Base-by-base conservation (phyloP, 139 green algal genomes). In the Ostreobium quekettii region DNA sequence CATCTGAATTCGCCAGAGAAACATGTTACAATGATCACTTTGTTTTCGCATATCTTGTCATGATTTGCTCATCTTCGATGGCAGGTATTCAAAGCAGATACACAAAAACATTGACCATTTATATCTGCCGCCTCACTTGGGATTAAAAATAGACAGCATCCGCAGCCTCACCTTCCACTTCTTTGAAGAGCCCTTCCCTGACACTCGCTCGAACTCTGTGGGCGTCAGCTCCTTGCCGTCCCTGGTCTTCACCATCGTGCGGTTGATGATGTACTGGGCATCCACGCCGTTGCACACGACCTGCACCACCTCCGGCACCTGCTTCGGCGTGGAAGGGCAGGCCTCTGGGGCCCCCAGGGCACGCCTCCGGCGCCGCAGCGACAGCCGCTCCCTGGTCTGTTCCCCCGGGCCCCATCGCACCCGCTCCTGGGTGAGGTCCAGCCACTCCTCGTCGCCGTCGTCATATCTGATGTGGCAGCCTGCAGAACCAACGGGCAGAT, bases 191-290 rank as follows among this genome's bases (percentile, higher is more conserved):
- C 74, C 83, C 64, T 89, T 87, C 37, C 89, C 89, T 0, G 80
- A 76, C 24, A 87, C 11, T 2, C 83, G 75, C 77, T 96, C 89
- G 67, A 94, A 94, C 83, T 96, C 89, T 5, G 83, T 90, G 2
- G 86, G 83, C 6, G 84, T 81, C 37, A 92, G 62, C 22, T 62
- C 53, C 2, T 46, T 56, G 1, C 84, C 85, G 28, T 68, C 66
- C 0, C 15, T 42, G 64, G 81, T 72, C n/a, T 60, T 61, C 1
- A 76, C 31, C 26, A 63, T 59, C 47, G 67, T 70, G n/a, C 75
- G 62, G 4, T 46, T 48, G 37, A 77, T 49, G 24, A 72, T 29
- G 49, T 91, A 88, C 4, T n/a, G 47, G 1, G 69, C 88, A 11
- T 19, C 57, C 32, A 84, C 28, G 48, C 42, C 58, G 68, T 82